phyloP scores from a whole-genome alignment of 805 yeast genomes.

The Spathaspora boniae region DNA sequence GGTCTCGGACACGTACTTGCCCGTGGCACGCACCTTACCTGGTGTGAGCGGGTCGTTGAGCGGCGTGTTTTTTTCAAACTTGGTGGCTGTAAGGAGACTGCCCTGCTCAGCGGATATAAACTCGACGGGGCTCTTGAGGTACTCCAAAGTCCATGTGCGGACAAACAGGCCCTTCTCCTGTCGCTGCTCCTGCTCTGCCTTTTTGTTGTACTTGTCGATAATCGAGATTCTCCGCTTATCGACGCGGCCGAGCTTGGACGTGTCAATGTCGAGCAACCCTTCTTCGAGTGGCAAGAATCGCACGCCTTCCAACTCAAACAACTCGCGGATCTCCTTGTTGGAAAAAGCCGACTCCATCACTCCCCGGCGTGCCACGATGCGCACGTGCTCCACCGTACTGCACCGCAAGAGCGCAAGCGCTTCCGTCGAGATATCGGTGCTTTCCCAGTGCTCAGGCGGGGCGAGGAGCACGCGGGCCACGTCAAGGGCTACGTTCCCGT shows the following conservation, averaged over 20 bases:
- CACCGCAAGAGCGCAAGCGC: constrained; percentile 54
- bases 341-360: constrained; percentile 83
- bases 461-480: constrained; percentile 76
- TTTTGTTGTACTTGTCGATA: constrained; percentile 45
- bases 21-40: constrained; percentile 34
- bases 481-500: constrained; percentile 95
- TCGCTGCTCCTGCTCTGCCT: constrained; percentile 1
- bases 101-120: constrained; percentile 41
- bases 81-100: constrained; percentile 39
- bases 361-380: constrained; percentile 84
- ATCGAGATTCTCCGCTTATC: constrained; percentile 65
- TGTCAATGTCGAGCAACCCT: constrained; percentile 24
- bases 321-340: constrained; percentile 85
- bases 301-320: constrained; percentile 54
- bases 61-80: constrained; percentile 48
- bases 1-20: constrained; percentile 26
- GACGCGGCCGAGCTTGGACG: constrained; percentile 42
- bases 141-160: constrained; percentile 62
- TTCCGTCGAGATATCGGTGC: constrained; percentile 67
- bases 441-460: constrained; percentile 51
- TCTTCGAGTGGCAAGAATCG: constrained; percentile 37
- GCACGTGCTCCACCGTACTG: constrained; percentile 60
- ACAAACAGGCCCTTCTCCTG: constrained; percentile 14
- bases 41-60: constrained; percentile 35
- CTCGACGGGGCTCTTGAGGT: constrained; percentile 61